phyloP scores from a whole-genome alignment of 148 eudicot genomes.

The Camellia japonica region DNA sequence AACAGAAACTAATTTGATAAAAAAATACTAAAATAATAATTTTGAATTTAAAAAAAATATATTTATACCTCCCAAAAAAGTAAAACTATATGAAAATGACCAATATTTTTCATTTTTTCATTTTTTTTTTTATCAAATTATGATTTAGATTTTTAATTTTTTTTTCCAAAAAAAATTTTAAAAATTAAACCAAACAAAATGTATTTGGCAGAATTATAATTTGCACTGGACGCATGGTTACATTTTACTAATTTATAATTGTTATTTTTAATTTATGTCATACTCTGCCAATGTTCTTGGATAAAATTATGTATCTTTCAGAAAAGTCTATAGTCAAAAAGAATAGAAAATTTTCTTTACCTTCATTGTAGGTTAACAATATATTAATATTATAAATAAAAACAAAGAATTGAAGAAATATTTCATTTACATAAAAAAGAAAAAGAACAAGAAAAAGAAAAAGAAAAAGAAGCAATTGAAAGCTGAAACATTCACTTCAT shows the following conservation, averaged over 20 bases:
- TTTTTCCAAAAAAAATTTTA: neutral
- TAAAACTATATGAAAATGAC: too few species aligned
- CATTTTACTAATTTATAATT: too few species aligned
- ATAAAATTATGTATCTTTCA: neutral
- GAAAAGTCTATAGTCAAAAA: slow-evolving; percentile 14
- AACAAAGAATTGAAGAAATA: slow-evolving; percentile 14
- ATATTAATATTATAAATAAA: neutral
- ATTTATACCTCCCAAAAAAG: too few species aligned
- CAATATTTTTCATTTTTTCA: too few species aligned
- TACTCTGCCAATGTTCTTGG: neutral
- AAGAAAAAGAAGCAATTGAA: slow-evolving; percentile 24
- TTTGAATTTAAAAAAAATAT: too few species aligned
- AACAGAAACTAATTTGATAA: too few species aligned
- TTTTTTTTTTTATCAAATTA: too few species aligned
- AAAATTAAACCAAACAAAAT: too few species aligned
- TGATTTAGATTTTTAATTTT: neutral
- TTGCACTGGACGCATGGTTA: too few species aligned
- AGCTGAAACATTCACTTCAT: slow-evolving; percentile 69
- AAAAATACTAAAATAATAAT: too few species aligned
- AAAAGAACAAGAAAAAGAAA: neutral
- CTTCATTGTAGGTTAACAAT: slow-evolving; percentile 6
- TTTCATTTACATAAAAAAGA: slow-evolving; percentile 21
- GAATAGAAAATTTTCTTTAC: slow-evolving; percentile 9
- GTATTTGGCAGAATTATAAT: too few species aligned
- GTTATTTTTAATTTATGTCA: too few species aligned